These are phyloP conservation scores for Oryza rufipogon DNA, from an alignment of 176 grass and related monocot genomes.

Conservation along the genomic window DNA sequence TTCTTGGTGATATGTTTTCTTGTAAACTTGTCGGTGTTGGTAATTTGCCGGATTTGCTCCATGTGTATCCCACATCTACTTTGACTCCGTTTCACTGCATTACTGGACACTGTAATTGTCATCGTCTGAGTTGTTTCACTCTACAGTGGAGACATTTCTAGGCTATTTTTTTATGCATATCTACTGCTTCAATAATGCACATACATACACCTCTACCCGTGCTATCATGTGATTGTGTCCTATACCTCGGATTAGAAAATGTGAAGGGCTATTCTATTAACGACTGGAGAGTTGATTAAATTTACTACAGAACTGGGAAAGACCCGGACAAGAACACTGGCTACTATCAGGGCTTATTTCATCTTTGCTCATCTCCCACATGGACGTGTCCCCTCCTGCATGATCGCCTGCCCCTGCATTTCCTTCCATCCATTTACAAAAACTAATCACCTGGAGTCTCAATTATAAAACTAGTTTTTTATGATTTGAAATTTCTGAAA, in stretches of 20 bases:
- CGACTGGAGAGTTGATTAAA: constrained; percentile 9
- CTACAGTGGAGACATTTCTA: not conserved
- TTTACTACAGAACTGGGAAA: constrained; percentile 2
- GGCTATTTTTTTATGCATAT: not conserved
- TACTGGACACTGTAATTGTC: not conserved
- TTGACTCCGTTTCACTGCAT: not conserved
- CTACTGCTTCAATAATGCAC: constrained; percentile 1
- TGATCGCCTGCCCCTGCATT: constrained; percentile 8
- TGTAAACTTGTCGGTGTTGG: not conserved
- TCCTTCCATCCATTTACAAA: constrained; percentile 28
- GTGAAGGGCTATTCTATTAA: constrained; percentile 4
- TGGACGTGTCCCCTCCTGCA: constrained; percentile 42
- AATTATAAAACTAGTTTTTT: constrained; percentile 18
- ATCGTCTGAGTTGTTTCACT: no score
- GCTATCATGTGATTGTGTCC: constrained; percentile 37
- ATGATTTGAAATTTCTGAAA: constrained; percentile 25
- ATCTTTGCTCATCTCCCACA: constrained; percentile 37
- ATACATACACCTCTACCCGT: not conserved
- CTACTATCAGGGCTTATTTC: constrained; percentile 25
- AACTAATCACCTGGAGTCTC: constrained; percentile 7
- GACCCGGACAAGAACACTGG: constrained; percentile 33
- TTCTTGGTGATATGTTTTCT: not conserved
- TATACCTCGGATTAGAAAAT: constrained; percentile 33
- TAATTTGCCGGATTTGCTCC: not conserved
- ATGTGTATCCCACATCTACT: not conserved